Evolutionary conservation across 1,284 basidiomycete genomes (phyloP), one percentile per base, ranked within the genome.

Genomic region (Athelia sp.): DNA sequence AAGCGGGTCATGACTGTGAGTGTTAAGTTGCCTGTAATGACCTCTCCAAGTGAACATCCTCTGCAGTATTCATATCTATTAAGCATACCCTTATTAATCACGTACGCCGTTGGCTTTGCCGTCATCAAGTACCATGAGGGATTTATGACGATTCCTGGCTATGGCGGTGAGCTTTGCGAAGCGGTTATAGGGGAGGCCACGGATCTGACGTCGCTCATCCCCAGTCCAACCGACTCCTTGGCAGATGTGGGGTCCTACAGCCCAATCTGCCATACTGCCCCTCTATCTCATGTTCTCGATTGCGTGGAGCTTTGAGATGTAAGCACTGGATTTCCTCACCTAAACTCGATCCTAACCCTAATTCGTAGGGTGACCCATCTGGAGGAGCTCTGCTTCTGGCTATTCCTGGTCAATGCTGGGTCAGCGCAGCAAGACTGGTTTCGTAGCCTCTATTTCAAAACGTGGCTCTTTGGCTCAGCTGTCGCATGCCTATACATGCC

Each of bases 311-410:
- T 63, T 88, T 34, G 88, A 90, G 66, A 80, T 89, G 87, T 89
- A 62, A 55, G 82, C 60, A 9, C 17, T 26, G 35, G 23, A 10
- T 6, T 34, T 45, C 13, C 46, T 24, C 17, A 14, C 8, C 21
- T 21, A 10, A n/a, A 43, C 31, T 45, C 38, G 50, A 36, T 43
- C 34, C 26, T 29, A n/a, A 40, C n/a, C 36, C 6, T 21, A n/a
- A n/a, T 17, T 8, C 34, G 11, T 54, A 89, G 87, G 73, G 76
- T 87, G 9, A 85, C 86, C 0, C 87, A 90, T 63, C 64, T 90
- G 54, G 87, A 90, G 79, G 87, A 90, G 58, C 72, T 90, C 1
- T 89, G 84, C 57, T 90, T 90, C 62, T 90, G 87, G 87, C 67
- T 88, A 15, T 90, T 88, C 69, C 77, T 90, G 34, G 69, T 90